phyloP scores from a whole-genome alignment of 2,329 filamentous ascomycete genomes.

The Colletotrichum scovillei region DNA sequence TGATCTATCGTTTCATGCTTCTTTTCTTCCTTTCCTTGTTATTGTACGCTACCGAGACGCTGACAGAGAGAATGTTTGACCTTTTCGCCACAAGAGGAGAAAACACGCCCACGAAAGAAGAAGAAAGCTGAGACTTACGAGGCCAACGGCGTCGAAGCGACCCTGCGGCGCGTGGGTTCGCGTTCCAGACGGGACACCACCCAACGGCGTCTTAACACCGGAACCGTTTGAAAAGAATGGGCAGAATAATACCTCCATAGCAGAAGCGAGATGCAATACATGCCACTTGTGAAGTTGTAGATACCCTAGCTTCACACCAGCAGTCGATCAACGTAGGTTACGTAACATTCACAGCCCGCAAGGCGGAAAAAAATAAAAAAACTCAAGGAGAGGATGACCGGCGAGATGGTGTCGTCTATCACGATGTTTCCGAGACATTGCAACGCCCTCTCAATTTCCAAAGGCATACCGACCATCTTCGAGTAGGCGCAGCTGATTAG shows the following conservation, averaged over 20 bases:
- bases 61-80: neutral
- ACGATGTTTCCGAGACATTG: neutral
- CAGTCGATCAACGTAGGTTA: constrained; percentile 3
- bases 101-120: constrained; percentile 26
- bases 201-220: constrained; percentile 8
- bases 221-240: neutral
- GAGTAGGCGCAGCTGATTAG: neutral
- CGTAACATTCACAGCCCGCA: neutral
- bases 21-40: neutral
- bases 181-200: constrained; percentile 10
- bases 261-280: neutral
- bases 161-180: constrained; percentile 6
- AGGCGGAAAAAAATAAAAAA: neutral
- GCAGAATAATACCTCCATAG: neutral
- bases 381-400: neutral
- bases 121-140: constrained; percentile 33
- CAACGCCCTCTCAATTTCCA: neutral
- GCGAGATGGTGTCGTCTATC: constrained; percentile 17
- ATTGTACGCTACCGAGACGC: neutral
- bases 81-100: constrained; percentile 15
- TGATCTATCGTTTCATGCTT: neutral
- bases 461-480: neutral
- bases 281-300: neutral
- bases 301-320: constrained; percentile 15
- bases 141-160: constrained; percentile 16